A percentile compares a stretch with the other conserved stretches of the same genome.
phyloP scores from a whole-genome alignment of 495 filamentous ascomycete species.

The Lasiosphaeris hirsuta region DNA sequence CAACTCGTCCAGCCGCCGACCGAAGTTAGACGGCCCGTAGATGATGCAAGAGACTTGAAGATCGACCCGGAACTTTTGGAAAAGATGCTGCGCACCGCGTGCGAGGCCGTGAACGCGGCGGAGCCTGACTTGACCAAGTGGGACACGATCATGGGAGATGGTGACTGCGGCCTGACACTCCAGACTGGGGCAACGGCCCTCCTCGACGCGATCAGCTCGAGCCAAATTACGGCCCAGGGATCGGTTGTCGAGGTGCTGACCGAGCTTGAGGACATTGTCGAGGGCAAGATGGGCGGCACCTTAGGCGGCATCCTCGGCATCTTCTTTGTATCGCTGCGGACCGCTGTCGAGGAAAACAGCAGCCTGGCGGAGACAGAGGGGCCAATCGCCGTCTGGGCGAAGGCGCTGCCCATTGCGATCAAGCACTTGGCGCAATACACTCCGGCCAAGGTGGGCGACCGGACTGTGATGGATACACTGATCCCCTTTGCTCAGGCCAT shows the following conservation, averaged over 20 bases:
- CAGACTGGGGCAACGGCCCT: constrained; percentile 44
- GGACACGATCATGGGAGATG: constrained; percentile 64
- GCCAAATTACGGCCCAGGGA: constrained; percentile 35
- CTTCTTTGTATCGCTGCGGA: constrained; percentile 55
- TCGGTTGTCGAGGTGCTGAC: constrained; percentile 51
- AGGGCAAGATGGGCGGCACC: constrained; percentile 58
- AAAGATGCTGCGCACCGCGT: constrained; percentile 49
- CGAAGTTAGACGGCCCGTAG: constrained; percentile 29
- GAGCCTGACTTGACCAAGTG: constrained; percentile 60
- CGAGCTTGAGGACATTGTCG: constrained; percentile 54
- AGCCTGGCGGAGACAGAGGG: constrained; percentile 27
- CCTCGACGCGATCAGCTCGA: constrained; percentile 36
- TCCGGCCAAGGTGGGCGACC: constrained; percentile 46
- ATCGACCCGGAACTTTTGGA: constrained; percentile 45
- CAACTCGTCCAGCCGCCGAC: constrained; percentile 41
- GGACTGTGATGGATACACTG: constrained; percentile 57
- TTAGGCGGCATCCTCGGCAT: constrained; percentile 60
- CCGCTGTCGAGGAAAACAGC: constrained; percentile 41
- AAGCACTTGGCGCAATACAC: constrained; percentile 47
- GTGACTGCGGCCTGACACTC: constrained; percentile 61
- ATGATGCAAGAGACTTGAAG: constrained; percentile 39
- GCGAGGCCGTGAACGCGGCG: constrained; percentile 47
- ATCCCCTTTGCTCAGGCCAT: constrained; percentile 56
- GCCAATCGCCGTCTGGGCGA: constrained; percentile 35
- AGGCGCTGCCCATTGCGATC: constrained; percentile 34